These are phyloP conservation scores for Vigna reflexopilosa DNA, from an alignment of 306 rosid genomes.

Conservation along the genomic window DNA sequence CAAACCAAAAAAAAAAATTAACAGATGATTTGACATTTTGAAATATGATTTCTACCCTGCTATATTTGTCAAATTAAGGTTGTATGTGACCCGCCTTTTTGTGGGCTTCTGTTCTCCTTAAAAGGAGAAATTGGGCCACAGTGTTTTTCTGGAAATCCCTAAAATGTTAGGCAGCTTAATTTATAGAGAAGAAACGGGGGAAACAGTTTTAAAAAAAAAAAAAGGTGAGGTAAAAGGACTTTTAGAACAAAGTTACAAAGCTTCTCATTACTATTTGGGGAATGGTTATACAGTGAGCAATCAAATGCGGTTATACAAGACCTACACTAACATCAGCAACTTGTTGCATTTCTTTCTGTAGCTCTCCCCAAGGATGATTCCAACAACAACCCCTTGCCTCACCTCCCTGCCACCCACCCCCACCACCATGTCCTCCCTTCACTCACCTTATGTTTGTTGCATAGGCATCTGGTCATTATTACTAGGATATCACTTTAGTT, in stretches of 20 bases:
- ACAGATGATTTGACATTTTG: slow-evolving; percentile 17
- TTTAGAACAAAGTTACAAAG: neutral
- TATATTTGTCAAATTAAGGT: slow-evolving; percentile 26
- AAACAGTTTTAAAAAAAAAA: neutral
- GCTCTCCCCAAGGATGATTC: slow-evolving; percentile 74
- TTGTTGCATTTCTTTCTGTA: slow-evolving; percentile 76
- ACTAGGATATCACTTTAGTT: slow-evolving; percentile 77
- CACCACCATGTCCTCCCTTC: slow-evolving; percentile 77
- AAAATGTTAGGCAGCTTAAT: neutral
- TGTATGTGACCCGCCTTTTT: neutral
- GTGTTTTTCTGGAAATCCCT: neutral
- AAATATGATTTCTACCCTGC: slow-evolving; percentile 18
- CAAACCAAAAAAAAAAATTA: slow-evolving; percentile 36
- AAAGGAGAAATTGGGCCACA: neutral
- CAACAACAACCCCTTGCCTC: slow-evolving; percentile 62
- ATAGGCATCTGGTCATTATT: slow-evolving; percentile 62
- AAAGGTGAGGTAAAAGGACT: neutral
- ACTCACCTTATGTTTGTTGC: slow-evolving; percentile 70
- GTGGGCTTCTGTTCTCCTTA: neutral
- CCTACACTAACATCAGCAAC: slow-evolving; percentile 77
- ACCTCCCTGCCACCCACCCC: slow-evolving; percentile 74
- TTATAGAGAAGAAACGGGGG: neutral
- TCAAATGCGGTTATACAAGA: slow-evolving; percentile 61
- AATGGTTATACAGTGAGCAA: neutral
- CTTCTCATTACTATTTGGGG: neutral